Percentiles rank a stretch among this genome's conserved stretches.
Conservation (phyloP, 306 rosid genomes). For the Sphenostylis stenocarpa region DNA sequence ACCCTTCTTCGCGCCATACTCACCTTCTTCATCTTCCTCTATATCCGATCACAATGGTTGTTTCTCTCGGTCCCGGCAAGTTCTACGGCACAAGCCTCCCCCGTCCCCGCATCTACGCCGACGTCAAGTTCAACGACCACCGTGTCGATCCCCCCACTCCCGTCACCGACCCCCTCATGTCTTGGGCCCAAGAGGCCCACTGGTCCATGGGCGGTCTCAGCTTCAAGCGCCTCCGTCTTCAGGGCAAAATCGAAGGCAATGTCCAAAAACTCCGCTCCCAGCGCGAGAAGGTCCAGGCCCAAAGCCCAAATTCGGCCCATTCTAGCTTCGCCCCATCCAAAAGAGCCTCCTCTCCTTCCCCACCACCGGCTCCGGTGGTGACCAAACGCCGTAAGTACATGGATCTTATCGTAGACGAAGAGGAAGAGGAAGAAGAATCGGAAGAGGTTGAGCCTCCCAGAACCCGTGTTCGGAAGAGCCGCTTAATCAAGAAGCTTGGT, state of each 20-base stretch:
- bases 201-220: conserved; percentile 97
- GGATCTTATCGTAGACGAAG: conserved; percentile 42
- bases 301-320: background rate
- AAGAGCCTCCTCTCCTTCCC: conserved; percentile 35
- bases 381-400: conserved; percentile 50
- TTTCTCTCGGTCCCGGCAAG: conserved; percentile 68
- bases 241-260: conserved; percentile 83
- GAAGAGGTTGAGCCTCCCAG: background rate
- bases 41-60: conserved; percentile 44
- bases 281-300: conserved; percentile 42
- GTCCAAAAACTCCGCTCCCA: conserved; percentile 60
- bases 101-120: conserved; percentile 80
- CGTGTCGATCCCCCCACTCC: conserved; percentile 71
- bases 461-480: conserved; percentile 36
- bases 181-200: conserved; percentile 88
- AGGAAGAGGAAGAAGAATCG: conserved; percentile 17
- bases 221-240: conserved; percentile 70
- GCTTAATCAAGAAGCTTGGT: conserved; percentile 77
- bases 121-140: conserved; percentile 59
- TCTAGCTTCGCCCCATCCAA: background rate
- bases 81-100: conserved; percentile 91
- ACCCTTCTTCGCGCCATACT: background rate
- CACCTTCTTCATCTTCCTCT: background rate
- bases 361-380: conserved; percentile 70
- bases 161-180: conserved; percentile 59